These are phyloP conservation scores for Leptographium lundbergii DNA, from an alignment of 2,329 filamentous ascomycete genomes.

Conservation along the genomic window DNA sequence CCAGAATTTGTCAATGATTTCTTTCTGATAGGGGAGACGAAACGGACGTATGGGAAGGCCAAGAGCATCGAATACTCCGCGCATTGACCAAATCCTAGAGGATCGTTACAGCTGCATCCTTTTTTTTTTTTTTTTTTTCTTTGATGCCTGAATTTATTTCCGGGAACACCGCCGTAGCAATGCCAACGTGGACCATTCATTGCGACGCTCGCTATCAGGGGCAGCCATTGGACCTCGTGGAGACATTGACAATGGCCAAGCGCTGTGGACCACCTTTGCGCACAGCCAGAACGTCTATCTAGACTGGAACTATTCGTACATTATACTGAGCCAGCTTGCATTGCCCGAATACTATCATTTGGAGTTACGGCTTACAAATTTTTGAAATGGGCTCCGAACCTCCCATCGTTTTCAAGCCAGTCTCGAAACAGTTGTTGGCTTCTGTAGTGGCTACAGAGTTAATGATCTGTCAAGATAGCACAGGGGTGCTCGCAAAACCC, in stretches of 20 bases:
- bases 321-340: slow-evolving; percentile 8
- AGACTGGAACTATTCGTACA: slow-evolving; percentile 8
- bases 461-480: too few relatives aligned
- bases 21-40: slow-evolving; percentile 16
- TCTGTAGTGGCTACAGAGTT: too few relatives aligned
- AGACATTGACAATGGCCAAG: slow-evolving; percentile 5
- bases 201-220: slow-evolving; percentile 12
- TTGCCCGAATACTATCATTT: background rate
- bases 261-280: slow-evolving; percentile 11
- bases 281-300: slow-evolving; percentile 9
- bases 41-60: slow-evolving; percentile 20
- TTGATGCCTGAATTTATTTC: too few relatives aligned
- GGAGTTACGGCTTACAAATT: background rate
- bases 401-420: slow-evolving; percentile 1
- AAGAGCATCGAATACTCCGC: slow-evolving; percentile 10
- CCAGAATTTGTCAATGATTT: slow-evolving; percentile 14
- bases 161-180: slow-evolving; percentile 19
- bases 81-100: slow-evolving; percentile 24
- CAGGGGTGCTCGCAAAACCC: too few relatives aligned
- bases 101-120: slow-evolving; percentile 16
- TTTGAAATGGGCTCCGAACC: background rate
- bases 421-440: background rate
- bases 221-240: slow-evolving; percentile 6
- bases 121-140: too few relatives aligned
- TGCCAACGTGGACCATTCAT: slow-evolving; percentile 16